phyloP scores from a whole-genome alignment of 768 basidiomycete genomes.

The Suillus bovinus region DNA sequence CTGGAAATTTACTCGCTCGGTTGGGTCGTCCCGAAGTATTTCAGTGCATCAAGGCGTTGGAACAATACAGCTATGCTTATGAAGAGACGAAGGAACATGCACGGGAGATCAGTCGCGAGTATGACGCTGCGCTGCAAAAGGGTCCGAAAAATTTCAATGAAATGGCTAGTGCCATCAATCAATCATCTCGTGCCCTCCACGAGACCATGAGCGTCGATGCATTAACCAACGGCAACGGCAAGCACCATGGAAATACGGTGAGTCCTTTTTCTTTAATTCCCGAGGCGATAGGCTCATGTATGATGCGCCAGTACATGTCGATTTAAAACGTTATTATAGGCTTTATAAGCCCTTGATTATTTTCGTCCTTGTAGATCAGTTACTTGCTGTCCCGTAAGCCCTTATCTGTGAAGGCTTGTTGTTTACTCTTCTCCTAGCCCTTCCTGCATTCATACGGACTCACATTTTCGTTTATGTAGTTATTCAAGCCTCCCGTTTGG shows the following conservation, averaged over 20 bases:
- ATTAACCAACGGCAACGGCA: constrained; percentile 20
- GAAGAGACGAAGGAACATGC: constrained; percentile 84
- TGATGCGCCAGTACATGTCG: constrained; percentile 25
- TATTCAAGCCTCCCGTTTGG: constrained; percentile 1
- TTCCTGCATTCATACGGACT: constrained; percentile 10
- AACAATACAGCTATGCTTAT: constrained; percentile 87
- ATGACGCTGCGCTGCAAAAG: constrained; percentile 40
- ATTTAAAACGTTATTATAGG: constrained; percentile 18
- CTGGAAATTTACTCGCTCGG: constrained; percentile 79
- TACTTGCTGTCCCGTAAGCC: not conserved
- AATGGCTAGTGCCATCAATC: constrained; percentile 37
- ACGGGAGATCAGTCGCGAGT: constrained; percentile 56
- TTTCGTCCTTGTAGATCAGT: not conserved
- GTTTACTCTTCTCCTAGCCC: not conserved
- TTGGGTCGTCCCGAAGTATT: constrained; percentile 81
- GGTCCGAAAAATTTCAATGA: constrained; percentile 41
- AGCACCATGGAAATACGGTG: constrained; percentile 24
- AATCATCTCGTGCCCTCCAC: constrained; percentile 16
- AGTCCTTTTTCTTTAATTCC: constrained; percentile 3
- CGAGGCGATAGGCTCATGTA: not conserved
- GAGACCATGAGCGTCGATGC: constrained; percentile 17
- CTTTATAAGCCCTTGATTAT: constrained; percentile 27
- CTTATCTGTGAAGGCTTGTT: not conserved
- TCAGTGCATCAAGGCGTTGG: constrained; percentile 81
- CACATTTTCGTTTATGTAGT: constrained; percentile 6